A percentile compares a stretch with the other conserved stretches of the same genome.
Conservation (phyloP, 257 asterid species). For the Mentha longifolia region DNA sequence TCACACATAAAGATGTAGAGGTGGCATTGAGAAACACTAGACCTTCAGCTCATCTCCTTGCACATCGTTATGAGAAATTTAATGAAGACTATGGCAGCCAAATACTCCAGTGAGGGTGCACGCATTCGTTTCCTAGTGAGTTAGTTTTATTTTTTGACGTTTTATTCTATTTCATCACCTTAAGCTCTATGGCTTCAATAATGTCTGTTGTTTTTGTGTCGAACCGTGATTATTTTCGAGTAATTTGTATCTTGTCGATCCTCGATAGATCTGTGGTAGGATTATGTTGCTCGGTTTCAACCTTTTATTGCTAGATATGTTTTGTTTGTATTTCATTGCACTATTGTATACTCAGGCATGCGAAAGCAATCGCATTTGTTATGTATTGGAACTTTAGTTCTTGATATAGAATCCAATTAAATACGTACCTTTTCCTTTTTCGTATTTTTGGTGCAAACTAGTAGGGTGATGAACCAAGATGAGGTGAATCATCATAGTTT, state of each 20-base stretch:
- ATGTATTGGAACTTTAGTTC: background rate
- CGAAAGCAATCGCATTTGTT: background rate
- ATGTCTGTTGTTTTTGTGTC: constrained; percentile 14
- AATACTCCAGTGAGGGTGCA: constrained; percentile 74
- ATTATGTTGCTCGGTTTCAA: constrained; percentile 4
- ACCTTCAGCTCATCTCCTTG: constrained; percentile 94
- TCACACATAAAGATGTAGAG: constrained; percentile 71
- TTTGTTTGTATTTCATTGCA: background rate
- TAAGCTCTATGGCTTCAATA: constrained; percentile 17
- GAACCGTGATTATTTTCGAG: background rate
- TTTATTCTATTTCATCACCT: background rate
- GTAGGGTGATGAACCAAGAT: too few relatives aligned
- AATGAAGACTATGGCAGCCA: constrained; percentile 95
- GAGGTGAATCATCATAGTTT: too few relatives aligned
- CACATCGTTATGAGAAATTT: constrained; percentile 82
- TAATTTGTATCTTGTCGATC: too few relatives aligned
- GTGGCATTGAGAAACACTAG: constrained; percentile 86
- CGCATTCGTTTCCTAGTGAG: constrained; percentile 5
- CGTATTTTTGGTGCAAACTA: background rate
- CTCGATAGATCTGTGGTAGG: background rate
- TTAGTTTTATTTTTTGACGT: background rate
- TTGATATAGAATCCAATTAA: too few relatives aligned
- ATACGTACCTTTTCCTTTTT: too few relatives aligned
- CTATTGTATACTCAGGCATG: background rate
- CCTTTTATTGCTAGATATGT: background rate